phyloP scores from a whole-genome alignment of 768 basidiomycete species.

The Mycena capillaripes region DNA sequence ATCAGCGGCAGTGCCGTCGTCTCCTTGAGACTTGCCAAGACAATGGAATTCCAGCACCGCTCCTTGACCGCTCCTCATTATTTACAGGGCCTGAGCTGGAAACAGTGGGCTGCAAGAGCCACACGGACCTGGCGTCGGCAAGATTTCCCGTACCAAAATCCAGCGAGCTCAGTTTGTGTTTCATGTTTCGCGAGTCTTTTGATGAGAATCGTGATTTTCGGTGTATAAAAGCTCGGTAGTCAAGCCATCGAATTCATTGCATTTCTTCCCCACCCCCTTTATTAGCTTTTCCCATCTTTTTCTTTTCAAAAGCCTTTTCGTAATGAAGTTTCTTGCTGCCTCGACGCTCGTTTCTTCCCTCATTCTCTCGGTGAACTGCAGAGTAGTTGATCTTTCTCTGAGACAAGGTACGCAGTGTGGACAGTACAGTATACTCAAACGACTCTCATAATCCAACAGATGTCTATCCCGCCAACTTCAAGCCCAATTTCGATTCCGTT shows the following conservation, averaged over 20 bases:
- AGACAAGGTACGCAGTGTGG: constrained; percentile 8
- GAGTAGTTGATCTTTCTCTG: constrained; percentile 18
- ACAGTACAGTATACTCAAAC: not conserved
- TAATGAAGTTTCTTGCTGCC: constrained; percentile 19
- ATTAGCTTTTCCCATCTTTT: not conserved
- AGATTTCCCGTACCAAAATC: too few species aligned
- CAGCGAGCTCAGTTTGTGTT: too few species aligned
- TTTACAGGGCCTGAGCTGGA: too few species aligned
- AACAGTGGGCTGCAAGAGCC: too few species aligned
- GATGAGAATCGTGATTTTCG: too few species aligned
- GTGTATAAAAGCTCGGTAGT: too few species aligned
- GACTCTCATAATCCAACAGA: not conserved
- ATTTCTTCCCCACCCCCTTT: not conserved
- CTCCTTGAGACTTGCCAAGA: too few species aligned
- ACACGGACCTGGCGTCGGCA: too few species aligned
- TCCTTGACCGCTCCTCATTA: too few species aligned
- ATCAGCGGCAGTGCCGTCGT: too few species aligned
- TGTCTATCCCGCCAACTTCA: constrained; percentile 34
- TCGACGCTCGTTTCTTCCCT: constrained; percentile 9
- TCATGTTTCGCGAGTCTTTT: too few species aligned
- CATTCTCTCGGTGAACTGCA: constrained; percentile 21
- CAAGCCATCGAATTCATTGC: not conserved
- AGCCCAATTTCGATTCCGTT: constrained; percentile 31
- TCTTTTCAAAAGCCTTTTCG: not conserved
- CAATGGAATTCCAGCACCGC: too few species aligned